Base-by-base conservation (phyloP, 75 land plant species). In the Pinus albicaulis region DNA sequence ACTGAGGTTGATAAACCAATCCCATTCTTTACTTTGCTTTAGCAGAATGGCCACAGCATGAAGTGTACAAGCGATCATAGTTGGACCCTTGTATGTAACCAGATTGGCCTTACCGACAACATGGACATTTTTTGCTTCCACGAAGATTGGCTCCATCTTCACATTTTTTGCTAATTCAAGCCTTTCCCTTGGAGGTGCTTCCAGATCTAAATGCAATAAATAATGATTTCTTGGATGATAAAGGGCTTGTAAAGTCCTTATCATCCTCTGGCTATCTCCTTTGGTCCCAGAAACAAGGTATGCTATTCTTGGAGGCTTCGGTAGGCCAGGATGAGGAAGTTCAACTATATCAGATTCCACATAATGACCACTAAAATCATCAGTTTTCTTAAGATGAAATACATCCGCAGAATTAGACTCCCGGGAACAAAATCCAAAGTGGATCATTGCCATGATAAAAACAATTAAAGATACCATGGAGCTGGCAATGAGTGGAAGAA, bases 1-100 rank as follows among this genome's bases (percentile, higher is more conserved):
- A 60, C 94, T 88, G 36, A 95, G 86, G 78, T 95, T 95, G 74
- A 95, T 82, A 72, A 95, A 95, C 98, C 98, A 95, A 71, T 91
- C 93, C 98, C 98, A 95, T 31, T 86, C 87, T 84, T 81, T 82
- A 5, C 78, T 85, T 69, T 81, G 74, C 77, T 80, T 85, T 73
- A 95, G 76, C 76, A 95, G 58, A 72, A 93, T 86, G 3, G 98
- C 93, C 11, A 87, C 79, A 2, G 86, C 96, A 56, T 91, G 93
- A 22, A 95, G 87, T 59, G 90, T 91, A 11, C 74, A 64, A 2
- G 94, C 93, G 28, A 95, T 82, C 93, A 87, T 82, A 8, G 96
- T 91, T 13, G 96, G 90, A 5, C 98, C 98, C 78, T 82, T 89
- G 56, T 84, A 76, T 7, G 97, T 89, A 34, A 95, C 81, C 80